Evolutionary conservation across 2,329 filamentous ascomycete genomes (phyloP).

Genomic region (Aureobasidium sp.): DNA sequence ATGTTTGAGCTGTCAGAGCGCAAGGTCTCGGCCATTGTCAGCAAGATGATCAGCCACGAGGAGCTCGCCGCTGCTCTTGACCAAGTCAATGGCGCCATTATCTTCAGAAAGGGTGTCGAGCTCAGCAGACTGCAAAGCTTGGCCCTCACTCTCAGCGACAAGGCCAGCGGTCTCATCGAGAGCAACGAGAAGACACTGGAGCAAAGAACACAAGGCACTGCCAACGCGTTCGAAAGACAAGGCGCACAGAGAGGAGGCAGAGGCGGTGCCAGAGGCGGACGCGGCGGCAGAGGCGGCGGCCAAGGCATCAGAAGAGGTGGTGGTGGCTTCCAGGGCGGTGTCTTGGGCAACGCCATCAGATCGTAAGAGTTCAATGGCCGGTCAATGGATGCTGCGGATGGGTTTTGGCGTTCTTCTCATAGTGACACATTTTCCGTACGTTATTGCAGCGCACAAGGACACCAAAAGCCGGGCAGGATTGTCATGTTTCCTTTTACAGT

Average conservation of each 20-base stretch:
- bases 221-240: conserved; percentile 91
- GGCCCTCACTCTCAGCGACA: conserved; percentile 88
- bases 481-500: conserved; percentile 6
- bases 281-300: conserved; percentile 49
- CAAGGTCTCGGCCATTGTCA: conserved; percentile 92
- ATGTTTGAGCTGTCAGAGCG: conserved; percentile 93
- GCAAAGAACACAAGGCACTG: conserved; percentile 91
- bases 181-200: conserved; percentile 95
- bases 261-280: conserved; percentile 51
- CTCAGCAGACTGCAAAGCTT: conserved; percentile 91
- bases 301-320: conserved; percentile 67
- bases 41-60: conserved; percentile 99
- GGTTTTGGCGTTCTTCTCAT: conserved; percentile 11
- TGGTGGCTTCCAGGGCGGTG: conserved; percentile 75
- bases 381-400: conserved; percentile 6
- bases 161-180: conserved; percentile 93
- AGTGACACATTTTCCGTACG: conserved; percentile 10
- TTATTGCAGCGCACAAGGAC: neutral
- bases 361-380: conserved; percentile 28
- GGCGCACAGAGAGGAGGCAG: conserved; percentile 67
- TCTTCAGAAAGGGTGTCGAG: conserved; percentile 99
- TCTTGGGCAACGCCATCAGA: conserved; percentile 54
- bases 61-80: conserved; percentile 93
- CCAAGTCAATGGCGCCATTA: conserved; percentile 93
- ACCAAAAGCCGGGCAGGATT: conserved; percentile 8